phyloP scores from a whole-genome alignment of 2,329 filamentous ascomycete genomes.

The Colletotrichum sp. region DNA sequence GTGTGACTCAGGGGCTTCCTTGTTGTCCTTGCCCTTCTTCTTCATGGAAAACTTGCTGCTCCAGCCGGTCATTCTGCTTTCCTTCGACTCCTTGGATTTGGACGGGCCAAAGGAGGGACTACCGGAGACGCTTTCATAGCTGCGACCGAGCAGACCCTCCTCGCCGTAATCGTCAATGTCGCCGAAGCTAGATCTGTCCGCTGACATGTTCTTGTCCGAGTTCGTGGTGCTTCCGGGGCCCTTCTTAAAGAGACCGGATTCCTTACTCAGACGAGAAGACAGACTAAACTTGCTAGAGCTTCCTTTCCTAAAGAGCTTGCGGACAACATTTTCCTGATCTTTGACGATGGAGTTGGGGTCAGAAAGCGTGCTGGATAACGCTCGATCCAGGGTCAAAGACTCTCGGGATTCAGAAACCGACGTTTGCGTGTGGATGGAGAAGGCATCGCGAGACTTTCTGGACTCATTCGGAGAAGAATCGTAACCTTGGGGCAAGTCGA shows the following conservation, averaged over 20 bases:
- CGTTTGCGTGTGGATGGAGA: conserved; percentile 61
- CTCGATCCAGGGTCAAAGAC: conserved; percentile 59
- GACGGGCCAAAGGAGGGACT: conserved; percentile 60
- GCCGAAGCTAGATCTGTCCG: conserved; percentile 62
- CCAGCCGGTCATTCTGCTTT: conserved; percentile 55
- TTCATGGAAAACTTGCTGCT: conserved; percentile 59
- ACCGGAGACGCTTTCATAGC: conserved; percentile 60
- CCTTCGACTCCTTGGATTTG: conserved; percentile 49
- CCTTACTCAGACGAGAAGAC: conserved; percentile 59
- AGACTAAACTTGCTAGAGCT: conserved; percentile 70
- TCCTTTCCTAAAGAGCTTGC: conserved; percentile 68
- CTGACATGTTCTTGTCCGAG: conserved; percentile 60
- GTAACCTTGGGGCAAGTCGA: conserved; percentile 39
- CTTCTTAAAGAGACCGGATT: conserved; percentile 62
- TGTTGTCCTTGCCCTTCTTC: conserved; percentile 62
- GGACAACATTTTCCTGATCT: conserved; percentile 61
- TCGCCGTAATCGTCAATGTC: conserved; percentile 59
- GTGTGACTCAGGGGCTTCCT: conserved; percentile 60
- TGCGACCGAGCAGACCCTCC: conserved; percentile 49
- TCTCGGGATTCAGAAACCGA: conserved; percentile 64
- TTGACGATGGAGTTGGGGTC: conserved; percentile 52
- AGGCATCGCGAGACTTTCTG: conserved; percentile 59
- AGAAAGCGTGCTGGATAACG: conserved; percentile 60
- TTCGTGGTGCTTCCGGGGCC: conserved; percentile 60
- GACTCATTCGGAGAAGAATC: conserved; percentile 58